phyloP scores from a whole-genome alignment of 192 early-diverging fungal species.

The Chytriomyces sp. region DNA sequence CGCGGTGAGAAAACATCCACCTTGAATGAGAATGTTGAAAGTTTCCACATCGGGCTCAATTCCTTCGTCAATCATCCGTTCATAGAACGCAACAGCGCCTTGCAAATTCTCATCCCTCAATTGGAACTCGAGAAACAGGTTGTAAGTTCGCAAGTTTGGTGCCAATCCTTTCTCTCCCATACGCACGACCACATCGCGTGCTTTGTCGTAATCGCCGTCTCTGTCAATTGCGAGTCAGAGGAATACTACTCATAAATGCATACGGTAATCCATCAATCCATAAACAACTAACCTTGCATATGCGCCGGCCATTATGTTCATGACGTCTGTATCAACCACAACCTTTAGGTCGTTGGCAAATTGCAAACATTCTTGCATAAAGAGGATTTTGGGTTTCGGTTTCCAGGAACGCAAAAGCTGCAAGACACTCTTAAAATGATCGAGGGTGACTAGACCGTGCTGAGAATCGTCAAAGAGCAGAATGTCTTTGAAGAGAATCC shows the following conservation, averaged over 20 bases:
- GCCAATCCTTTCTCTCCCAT: constrained; percentile 8
- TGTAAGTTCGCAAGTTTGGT: constrained; percentile 44
- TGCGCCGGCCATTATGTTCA: constrained; percentile 32
- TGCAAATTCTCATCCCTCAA: constrained; percentile 14
- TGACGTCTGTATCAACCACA: constrained; percentile 9
- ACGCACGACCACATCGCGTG: constrained; percentile 2
- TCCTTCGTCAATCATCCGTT: constrained; percentile 43
- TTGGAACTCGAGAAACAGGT: constrained; percentile 38
- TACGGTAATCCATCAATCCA: not conserved
- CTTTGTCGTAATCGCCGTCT: constrained; percentile 26
- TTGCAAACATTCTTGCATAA: constrained; percentile 17
- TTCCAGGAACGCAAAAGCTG: constrained; percentile 11
- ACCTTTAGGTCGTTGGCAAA: constrained; percentile 28
- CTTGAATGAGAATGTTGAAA: constrained; percentile 37
- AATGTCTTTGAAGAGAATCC: constrained; percentile 41
- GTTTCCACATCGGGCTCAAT: constrained; percentile 39
- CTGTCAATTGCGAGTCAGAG: not conserved
- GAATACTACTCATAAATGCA: too few species aligned
- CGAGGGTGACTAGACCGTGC: constrained; percentile 4
- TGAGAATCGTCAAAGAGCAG: constrained; percentile 26
- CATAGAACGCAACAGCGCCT: constrained; percentile 38
- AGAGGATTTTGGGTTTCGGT: constrained; percentile 32
- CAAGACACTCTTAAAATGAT: constrained; percentile 29
- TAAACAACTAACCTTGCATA: constrained; percentile 17
- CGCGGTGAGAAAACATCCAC: not conserved